Evolutionary conservation across 768 basidiomycete species (phyloP).

Genomic region (Trametes cinnabarina): DNA sequence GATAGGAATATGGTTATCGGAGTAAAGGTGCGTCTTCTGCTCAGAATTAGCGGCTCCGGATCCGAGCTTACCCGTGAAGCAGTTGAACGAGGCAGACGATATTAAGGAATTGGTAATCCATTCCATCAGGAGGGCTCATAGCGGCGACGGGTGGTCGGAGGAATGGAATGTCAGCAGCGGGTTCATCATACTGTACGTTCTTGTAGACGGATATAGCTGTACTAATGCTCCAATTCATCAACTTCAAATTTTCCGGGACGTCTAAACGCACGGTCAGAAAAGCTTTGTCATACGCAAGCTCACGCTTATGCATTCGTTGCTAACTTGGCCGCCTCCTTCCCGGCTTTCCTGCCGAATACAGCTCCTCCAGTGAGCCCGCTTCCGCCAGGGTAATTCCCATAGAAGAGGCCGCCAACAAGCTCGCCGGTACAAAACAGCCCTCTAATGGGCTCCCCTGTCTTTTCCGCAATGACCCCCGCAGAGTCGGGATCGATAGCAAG

Average conservation of each 20-base stretch:
- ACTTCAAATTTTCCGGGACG: too few species aligned
- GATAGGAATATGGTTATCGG: slow-evolving; percentile 32
- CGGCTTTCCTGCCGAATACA: slow-evolving; percentile 62
- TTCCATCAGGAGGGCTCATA: background rate
- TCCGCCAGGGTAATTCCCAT: slow-evolving; percentile 67
- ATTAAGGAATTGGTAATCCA: slow-evolving; percentile 17
- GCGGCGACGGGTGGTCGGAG: background rate
- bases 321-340: slow-evolving; percentile 41
- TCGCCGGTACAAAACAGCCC: slow-evolving; percentile 69
- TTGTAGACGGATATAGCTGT: background rate
- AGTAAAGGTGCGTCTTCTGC: slow-evolving; percentile 21
- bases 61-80: background rate
- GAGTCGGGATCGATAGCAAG: slow-evolving; percentile 56
- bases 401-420: slow-evolving; percentile 65
- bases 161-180: background rate
- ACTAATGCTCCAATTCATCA: background rate
- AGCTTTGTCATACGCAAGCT: too few species aligned
- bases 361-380: slow-evolving; percentile 65
- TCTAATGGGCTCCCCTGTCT: slow-evolving; percentile 40
- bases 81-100: slow-evolving; percentile 17
- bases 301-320: background rate
- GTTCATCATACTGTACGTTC: background rate
- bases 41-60: background rate
- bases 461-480: slow-evolving; percentile 47
- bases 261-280: too few species aligned